Base-by-base conservation (phyloP, 2,329 filamentous ascomycete genomes). In the Aspergillus versicolor region DNA sequence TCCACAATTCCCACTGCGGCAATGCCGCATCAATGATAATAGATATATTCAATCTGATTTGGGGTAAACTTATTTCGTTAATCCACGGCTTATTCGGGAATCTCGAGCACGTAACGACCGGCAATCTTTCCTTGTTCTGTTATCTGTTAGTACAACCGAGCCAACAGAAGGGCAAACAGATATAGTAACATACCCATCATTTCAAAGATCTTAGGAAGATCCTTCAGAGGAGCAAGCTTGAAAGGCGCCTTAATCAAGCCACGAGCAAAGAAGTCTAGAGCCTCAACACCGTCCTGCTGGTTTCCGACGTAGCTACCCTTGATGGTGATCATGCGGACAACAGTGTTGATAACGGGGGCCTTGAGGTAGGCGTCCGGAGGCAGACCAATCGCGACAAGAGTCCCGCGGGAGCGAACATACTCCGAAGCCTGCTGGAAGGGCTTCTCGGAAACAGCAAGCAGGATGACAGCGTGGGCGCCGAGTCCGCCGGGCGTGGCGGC, bases 221-320 rank as follows among this genome's bases (percentile, higher is more conserved):
- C 82, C 67, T 85, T 88, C 56, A 96, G 81, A 19, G 91, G 90
- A 45, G 91, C 85, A 4, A 85, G 82, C 86, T 96, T 92, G 84
- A 82, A 92, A 11, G 92, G 92, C 11, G 87, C 86, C 72, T 89
- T 88, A 81, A 96, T 91, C 61, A 93, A 77, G 22, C 91, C 92
- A 15, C 88, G 82, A 54, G 82, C 79, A 81, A 84, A 96, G 80
- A 96, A 95, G 63, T 96, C 91, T 61, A 97, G 81, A 5, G 92
- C 92, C 80, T 96, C 92, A 54, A 87, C 84, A 1, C 87, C 88
- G 71, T 97, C 92, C 69, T 88, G 85, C 67, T 91, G 84, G 81
- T 95, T 96, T 56, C 92, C 92, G 66, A 96, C 92, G 73, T 96
- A 96, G 65, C 85, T 90, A 56, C 91, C 92, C 79, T 90, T 90